Evolutionary conservation across 2,329 filamentous ascomycete species (phyloP).

Genomic region (Coniochaeta sp.): DNA sequence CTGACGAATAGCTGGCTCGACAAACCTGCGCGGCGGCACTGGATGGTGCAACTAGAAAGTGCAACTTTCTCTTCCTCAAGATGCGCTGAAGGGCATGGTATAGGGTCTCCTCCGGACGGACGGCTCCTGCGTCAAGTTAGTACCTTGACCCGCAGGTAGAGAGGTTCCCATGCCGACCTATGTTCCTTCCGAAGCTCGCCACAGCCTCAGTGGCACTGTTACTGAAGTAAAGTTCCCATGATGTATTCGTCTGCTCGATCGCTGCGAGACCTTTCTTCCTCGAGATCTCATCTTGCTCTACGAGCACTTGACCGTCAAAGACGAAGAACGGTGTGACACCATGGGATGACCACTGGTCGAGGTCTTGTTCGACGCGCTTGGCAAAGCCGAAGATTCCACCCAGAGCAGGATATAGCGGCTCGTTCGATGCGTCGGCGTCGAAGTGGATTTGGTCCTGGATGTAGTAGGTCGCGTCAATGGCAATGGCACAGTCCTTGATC

Average conservation of each 20-base stretch:
- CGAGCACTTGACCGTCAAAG: slow-evolving; percentile 81
- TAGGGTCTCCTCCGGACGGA: slow-evolving; percentile 62
- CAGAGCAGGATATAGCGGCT: slow-evolving; percentile 83
- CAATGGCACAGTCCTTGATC: slow-evolving; percentile 68
- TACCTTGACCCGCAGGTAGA: slow-evolving; percentile 4
- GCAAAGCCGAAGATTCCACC: slow-evolving; percentile 80
- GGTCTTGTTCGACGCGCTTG: slow-evolving; percentile 66
- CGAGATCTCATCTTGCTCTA: slow-evolving; percentile 65
- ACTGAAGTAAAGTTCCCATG: slow-evolving; percentile 82
- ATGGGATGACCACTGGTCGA: slow-evolving; percentile 63
- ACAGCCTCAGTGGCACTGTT: slow-evolving; percentile 77
- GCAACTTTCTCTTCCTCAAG: slow-evolving; percentile 59
- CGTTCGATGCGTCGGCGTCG: slow-evolving; percentile 61
- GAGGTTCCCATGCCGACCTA: slow-evolving; percentile 42
- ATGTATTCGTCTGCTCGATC: slow-evolving; percentile 64
- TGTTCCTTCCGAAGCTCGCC: slow-evolving; percentile 70
- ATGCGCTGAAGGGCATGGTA: slow-evolving; percentile 72
- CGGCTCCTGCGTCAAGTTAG: slow-evolving; percentile 52
- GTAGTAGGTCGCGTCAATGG: slow-evolving; percentile 86
- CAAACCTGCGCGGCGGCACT: slow-evolving; percentile 79
- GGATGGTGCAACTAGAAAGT: slow-evolving; percentile 80
- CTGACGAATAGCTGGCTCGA: slow-evolving; percentile 3
- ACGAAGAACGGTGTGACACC: slow-evolving; percentile 79
- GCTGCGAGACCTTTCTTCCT: slow-evolving; percentile 59
- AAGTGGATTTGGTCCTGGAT: slow-evolving; percentile 74